Evolutionary conservation across 805 yeast species (phyloP), one percentile per base, ranked within the genome.

Genomic region (Saturnispora gosingensis): DNA sequence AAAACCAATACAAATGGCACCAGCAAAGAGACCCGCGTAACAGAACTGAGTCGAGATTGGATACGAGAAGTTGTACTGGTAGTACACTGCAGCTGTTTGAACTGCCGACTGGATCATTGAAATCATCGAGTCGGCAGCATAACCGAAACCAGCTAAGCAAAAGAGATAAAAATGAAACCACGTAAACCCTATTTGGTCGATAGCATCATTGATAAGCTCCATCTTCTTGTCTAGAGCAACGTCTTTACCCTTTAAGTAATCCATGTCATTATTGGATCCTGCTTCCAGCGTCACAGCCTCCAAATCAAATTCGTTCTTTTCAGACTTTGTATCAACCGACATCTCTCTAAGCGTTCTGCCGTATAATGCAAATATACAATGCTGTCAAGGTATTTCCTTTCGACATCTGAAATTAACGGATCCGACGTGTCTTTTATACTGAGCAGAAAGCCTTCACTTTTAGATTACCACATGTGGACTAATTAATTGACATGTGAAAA

Each of bases 131-230:
- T 80, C 81, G 13, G 73, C 78, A 4, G 77, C 72, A 54, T 78
- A 79, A 28, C 83, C 83, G 66, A 75, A 72, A 8, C 83, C 83
- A 28, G 78, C 78, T 20, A 78, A 60, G 54, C 71, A 68, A 59
- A 78, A 77, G 11, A 76, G 61, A 59, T 74, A 71, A 51, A 70
- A 65, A 54, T 78, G 83, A 56, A 73, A 76, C 71, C 76, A 72
- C 1, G 85, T 79, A 65, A 80, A 77, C 0, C 84, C 84, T 50
- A 80, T 77, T 57, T 80, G 81, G 59, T 80, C 82, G 52, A 80
- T 68, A 16, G 84, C 81, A 52, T 76, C 63, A 61, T 78, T 77
- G 47, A 78, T 65, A 9, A 78, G 61, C 43, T 62, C 64, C 59
- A 77, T 73, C 53, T 76, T 77, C 43, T 61, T 61, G 16, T 65